Evolutionary conservation across 2,329 filamentous ascomycete species (phyloP), one percentile per base, ranked within the genome.

Genomic region (Xylariaceae sp.): DNA sequence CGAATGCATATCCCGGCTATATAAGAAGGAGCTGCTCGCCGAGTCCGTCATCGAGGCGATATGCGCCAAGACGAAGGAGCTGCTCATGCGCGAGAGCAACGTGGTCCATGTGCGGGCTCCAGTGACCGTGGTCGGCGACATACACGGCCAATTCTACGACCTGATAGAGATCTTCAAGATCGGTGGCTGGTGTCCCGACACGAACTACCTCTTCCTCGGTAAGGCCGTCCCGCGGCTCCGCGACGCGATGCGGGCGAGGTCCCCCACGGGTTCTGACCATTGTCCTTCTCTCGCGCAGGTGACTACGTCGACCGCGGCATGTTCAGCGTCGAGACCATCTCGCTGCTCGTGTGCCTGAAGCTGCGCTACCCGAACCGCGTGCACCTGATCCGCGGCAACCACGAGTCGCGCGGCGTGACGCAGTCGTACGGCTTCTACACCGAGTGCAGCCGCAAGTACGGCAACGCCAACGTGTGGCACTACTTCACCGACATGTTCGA

Each of bases 401-500:
- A 98, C 65, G 92, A 98, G 64, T 94, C 88, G 37, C 82, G 92
- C 51, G 92, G 92, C 52, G 92, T 98, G 34, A 98, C 92, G 9
- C 92, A 98, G 62, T 96, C 90, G 18, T 98, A 98, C 62, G 92
- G 92, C 37, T 98, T 98, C 66, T 98, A 98, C 59, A 96, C 92
- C 15, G 92, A 98, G 58, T 98, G 92, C 63, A 88, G 84, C 14
- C 82, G 92, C 48, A 98, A 98, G 64, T 98, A 98, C 62, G 92
- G 92, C 57, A 96, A 94, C 56, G 88, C 92, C 44, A 95, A 92
- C 52, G 92, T 98, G 15, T 98, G 92, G 92, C 92, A 98, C 62
- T 92, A 96, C 60, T 98, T 98, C 58, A 98, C 92, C 46, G 92
- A 98, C 65, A 96, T 98, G 89, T 98, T 98, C 63, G 92, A 98